Evolutionary conservation across 1,139 yeast species (phyloP), one percentile per base, ranked within the genome.

Genomic region (Kodamaea plutei): DNA sequence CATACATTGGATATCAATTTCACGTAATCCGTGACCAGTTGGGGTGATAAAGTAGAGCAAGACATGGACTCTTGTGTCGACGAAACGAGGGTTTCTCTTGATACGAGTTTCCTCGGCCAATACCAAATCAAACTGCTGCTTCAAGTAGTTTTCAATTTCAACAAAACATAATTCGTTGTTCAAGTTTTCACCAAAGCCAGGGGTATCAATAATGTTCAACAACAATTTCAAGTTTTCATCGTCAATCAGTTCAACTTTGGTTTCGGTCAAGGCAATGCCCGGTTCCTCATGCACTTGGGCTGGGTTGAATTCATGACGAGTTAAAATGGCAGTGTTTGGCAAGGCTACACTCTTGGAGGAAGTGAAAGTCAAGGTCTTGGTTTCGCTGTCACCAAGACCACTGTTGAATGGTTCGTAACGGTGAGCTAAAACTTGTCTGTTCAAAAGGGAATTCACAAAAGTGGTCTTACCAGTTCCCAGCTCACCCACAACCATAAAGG

Each of bases 101-200:
- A 91, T 85, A 41, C 95, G 74, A 11, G 94, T 81, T 56, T 91
- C 97, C 57, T 91, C 97, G 9, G 85, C 80, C 44, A 91, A 71
- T 23, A 89, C 93, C 46, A 84, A 87, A 57, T 91, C 98, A 56
- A 84, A 89, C 56, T 89, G 96, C 52, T 80, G 85, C 51, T 84
- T 91, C 43, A 91, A 64, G 54, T 79, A 89, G 38, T 74, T 75
- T 33, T 80, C 78, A 38, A 91, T 79, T 42, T 83, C 83, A 21
- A 66, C 68, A 50, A 84, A 83, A 52, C 87, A 52, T 37, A 64
- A 40, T 28, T 73, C 75, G 47, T 81, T 79, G 51, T 81, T 80
- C 42, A 81, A 56, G 43, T 79, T 79, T 38, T 78, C 84, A 12
- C 88, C 89, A 50, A 79, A 78, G 0, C 91, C 91, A n/a, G 87